Conservation (phyloP, 345 rosid genomes). For the Toxicodendron radicans region DNA sequence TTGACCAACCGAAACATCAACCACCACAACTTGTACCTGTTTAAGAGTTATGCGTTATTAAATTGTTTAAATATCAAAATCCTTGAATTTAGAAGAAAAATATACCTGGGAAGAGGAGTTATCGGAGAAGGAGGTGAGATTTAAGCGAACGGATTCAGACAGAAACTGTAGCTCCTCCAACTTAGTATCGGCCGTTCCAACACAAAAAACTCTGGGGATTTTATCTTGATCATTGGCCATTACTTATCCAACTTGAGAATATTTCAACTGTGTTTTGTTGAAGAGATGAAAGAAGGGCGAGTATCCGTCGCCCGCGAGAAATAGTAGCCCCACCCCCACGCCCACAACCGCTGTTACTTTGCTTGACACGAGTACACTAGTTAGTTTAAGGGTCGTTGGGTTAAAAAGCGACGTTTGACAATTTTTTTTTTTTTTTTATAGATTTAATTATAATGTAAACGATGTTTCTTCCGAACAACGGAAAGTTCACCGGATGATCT, state of each 20-base stretch:
- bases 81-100: neutral
- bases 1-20: conserved; percentile 69
- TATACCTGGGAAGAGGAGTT: conserved; percentile 49
- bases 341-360: too few species aligned
- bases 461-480: too few species aligned
- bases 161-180: conserved; percentile 76
- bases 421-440: too few species aligned
- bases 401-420: too few species aligned
- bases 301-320: too few species aligned
- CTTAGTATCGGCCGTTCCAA: conserved; percentile 89
- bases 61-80: too few species aligned
- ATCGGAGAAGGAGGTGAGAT: conserved; percentile 43
- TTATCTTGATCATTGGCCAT: conserved; percentile 25
- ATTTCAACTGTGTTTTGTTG: neutral
- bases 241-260: neutral
- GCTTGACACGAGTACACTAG: too few species aligned
- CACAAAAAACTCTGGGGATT: conserved; percentile 55
- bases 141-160: conserved; percentile 58
- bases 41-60: neutral
- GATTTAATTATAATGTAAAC: too few species aligned
- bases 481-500: too few species aligned
- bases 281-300: too few species aligned
- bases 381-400: too few species aligned
- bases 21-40: conserved; percentile 66
- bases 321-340: too few species aligned